Percentiles rank a stretch among this genome's conserved stretches.
Evolutionary conservation across 805 yeast species (phyloP).

Genomic region (Clavispora vitiphila): DNA sequence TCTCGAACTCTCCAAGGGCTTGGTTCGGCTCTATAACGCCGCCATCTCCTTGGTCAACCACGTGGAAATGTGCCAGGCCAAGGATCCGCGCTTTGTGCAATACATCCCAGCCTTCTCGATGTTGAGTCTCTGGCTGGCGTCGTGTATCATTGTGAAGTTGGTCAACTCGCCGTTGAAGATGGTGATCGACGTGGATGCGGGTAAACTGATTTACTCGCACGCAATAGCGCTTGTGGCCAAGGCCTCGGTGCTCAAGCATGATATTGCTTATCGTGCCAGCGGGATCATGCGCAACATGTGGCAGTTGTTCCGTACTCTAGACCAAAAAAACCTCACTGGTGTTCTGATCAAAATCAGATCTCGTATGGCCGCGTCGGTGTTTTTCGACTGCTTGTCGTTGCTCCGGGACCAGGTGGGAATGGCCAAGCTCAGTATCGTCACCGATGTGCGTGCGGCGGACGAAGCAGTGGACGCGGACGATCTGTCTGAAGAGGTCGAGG

Average conservation of each 20-base stretch:
- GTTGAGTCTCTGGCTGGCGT: conserved; percentile 85
- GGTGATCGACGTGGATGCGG: conserved; percentile 64
- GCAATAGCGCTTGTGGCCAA: conserved; percentile 67
- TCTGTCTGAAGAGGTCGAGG: conserved; percentile 18
- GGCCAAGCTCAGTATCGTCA: conserved; percentile 49
- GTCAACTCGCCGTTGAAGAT: conserved; percentile 68
- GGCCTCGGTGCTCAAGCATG: conserved; percentile 86
- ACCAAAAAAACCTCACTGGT: conserved; percentile 42
- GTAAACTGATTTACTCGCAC: conserved; percentile 60
- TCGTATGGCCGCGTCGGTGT: conserved; percentile 88
- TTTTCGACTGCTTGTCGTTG: conserved; percentile 85
- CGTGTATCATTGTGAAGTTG: conserved; percentile 75
- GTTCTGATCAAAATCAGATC: conserved; percentile 60
- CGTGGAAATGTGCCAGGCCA: conserved; percentile 54
- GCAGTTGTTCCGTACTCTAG: conserved; percentile 72
- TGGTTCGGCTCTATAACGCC: conserved; percentile 74
- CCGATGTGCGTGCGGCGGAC: conserved; percentile 15
- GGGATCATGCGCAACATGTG: conserved; percentile 94
- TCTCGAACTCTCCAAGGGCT: conserved; percentile 66
- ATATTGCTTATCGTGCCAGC: conserved; percentile 85
- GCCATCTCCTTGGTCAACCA: conserved; percentile 68
- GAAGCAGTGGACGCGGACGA: conserved; percentile 6
- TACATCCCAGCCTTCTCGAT: conserved; percentile 83
- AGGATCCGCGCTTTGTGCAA: conserved; percentile 58
- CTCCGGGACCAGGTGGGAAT: conserved; percentile 85